Evolutionary conservation across 2,329 filamentous ascomycete species (phyloP), one percentile per base, ranked within the genome.

Genomic region (Verticillium isaacii): DNA sequence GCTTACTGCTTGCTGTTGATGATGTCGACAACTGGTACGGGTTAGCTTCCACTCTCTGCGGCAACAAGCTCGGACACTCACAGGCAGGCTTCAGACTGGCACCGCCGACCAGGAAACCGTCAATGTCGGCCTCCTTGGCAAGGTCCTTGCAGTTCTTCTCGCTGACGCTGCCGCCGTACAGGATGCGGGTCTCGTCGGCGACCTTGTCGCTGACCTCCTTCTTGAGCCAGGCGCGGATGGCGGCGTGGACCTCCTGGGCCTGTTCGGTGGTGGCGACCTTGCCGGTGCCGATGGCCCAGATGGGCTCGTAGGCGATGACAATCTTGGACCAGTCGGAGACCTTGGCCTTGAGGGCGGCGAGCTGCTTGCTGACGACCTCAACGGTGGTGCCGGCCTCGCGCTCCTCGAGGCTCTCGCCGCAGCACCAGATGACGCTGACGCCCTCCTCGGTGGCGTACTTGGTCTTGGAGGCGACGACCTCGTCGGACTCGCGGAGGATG

Each of bases 61-160:
- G n/a, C 11, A 19, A 37, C 8, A 45, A 32, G 56, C 41, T 14
- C 34, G 17, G 55, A 83, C 89, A 84, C 34, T 36, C 81, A 92
- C 89, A 97, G 68, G 92, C 93, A 74, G 94, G 94, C 89, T 98
- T 98, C 82, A 98, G 87, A 77, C 91, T 95, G 74, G 94, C 94
- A 78, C 94, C 94, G 68, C 94, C 94, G 68, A 98, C 94, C 69
- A 98, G 86, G 89, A 98, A 98, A 63, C 95, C 95, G 78, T 99
- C 95, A 77, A 99, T 97, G 78, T 99, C 95, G 67, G 86, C 77
- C 86, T 98, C 88, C 84, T 93, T 94, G 76, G 90, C 88, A 71
- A 99, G 86, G 67, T 98, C 94, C 74, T 84, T 86, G 85, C 92
- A 96, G 88, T 99, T 99, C 90, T 97, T 97, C 85, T 97, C 95